phyloP scores from a whole-genome alignment of 148 eudicot species.

The Hydrangea macrophylla region DNA sequence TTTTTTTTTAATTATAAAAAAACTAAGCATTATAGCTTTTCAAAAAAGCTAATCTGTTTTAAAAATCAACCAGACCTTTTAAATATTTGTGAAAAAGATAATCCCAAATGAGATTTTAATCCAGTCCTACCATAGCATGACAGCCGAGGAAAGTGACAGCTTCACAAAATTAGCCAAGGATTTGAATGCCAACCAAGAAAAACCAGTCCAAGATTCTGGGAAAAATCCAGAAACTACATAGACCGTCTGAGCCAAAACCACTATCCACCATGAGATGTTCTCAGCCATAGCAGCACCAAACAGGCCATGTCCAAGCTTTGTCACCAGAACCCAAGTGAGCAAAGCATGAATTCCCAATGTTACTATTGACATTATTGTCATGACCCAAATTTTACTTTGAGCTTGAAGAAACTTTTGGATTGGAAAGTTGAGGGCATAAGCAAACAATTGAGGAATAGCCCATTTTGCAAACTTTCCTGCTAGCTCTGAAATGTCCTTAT shows the following conservation, averaged over 20 bases:
- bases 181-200: slow-evolving; percentile 28
- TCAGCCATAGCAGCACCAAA: slow-evolving; percentile 48
- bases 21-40: too few species aligned
- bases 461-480: slow-evolving; percentile 34
- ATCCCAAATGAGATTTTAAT: too few species aligned
- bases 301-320: slow-evolving; percentile 25
- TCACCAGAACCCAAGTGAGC: slow-evolving; percentile 32
- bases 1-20: too few species aligned
- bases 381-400: slow-evolving; percentile 34
- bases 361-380: slow-evolving; percentile 24
- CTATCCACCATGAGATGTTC: slow-evolving; percentile 42
- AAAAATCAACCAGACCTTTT: too few species aligned
- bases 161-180: slow-evolving; percentile 30
- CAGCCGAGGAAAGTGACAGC: slow-evolving; percentile 37
- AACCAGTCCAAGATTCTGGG: slow-evolving; percentile 43
- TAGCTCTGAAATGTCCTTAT: slow-evolving; percentile 26
- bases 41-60: too few species aligned
- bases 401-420: slow-evolving; percentile 43
- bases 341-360: slow-evolving; percentile 28
- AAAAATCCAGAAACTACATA: slow-evolving; percentile 36
- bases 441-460: slow-evolving; percentile 39
- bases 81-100: too few species aligned
- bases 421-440: slow-evolving; percentile 39
- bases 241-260: slow-evolving; percentile 26
- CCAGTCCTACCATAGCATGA: slow-evolving; percentile 33